Percentiles rank a stretch among this genome's conserved stretches.
These are phyloP conservation scores for Jamesozyma rosinii DNA, from an alignment of 805 yeast genomes.

Conservation along the genomic window DNA sequence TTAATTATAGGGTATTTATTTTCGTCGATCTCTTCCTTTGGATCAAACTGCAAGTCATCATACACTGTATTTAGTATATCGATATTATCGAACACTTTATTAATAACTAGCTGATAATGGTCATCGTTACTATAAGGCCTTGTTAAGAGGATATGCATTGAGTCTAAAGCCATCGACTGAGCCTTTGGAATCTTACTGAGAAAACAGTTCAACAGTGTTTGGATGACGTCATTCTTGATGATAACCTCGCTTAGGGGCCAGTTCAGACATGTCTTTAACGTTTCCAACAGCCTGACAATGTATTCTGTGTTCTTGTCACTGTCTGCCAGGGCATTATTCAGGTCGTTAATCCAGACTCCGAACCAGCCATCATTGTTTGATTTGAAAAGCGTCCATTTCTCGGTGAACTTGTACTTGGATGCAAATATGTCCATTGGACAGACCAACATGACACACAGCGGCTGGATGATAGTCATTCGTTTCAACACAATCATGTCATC, in stretches of 20 bases:
- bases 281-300: constrained; percentile 62
- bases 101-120: constrained; percentile 72
- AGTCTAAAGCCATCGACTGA: constrained; percentile 79
- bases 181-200: constrained; percentile 53
- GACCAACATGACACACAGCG: constrained; percentile 75
- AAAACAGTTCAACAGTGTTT: constrained; percentile 52
- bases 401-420: constrained; percentile 49
- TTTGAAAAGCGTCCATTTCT: constrained; percentile 44
- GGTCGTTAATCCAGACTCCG: constrained; percentile 51
- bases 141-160: constrained; percentile 80
- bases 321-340: constrained; percentile 26
- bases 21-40: constrained; percentile 64
- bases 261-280: constrained; percentile 79
- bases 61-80: constrained; percentile 57
- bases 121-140: constrained; percentile 55
- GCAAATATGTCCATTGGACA: constrained; percentile 61
- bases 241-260: constrained; percentile 82
- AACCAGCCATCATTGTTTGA: constrained; percentile 77
- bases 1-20: constrained; percentile 71
- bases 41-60: constrained; percentile 42
- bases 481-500: constrained; percentile 87
- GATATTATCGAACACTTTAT: constrained; percentile 77
- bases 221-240: constrained; percentile 54
- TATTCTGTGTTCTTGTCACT: constrained; percentile 35
- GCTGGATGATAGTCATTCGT: constrained; percentile 65